Conservation (phyloP, 768 basidiomycete species). For the Leccinum subgranulosum region DNA sequence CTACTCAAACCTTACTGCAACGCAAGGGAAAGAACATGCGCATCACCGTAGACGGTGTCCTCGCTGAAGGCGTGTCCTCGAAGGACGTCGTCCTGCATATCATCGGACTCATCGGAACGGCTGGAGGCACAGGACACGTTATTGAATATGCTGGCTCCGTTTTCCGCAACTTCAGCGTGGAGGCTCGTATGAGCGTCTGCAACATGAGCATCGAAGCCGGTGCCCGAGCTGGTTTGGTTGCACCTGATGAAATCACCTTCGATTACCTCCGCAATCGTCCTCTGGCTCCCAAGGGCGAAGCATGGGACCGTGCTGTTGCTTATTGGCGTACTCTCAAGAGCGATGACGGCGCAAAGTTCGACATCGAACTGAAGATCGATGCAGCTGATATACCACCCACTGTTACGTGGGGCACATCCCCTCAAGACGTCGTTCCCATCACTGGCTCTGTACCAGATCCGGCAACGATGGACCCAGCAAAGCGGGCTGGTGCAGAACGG, state of each 20-base stretch:
- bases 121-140: slow-evolving; percentile 87
- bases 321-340: slow-evolving; percentile 82
- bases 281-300: slow-evolving; percentile 76
- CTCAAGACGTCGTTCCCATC: slow-evolving; percentile 84
- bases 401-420: slow-evolving; percentile 91
- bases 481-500: slow-evolving; percentile 67
- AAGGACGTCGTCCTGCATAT: slow-evolving; percentile 91
- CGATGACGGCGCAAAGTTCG: slow-evolving; percentile 83
- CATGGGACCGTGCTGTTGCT: slow-evolving; percentile 81
- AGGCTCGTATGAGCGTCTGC: slow-evolving; percentile 87
- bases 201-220: slow-evolving; percentile 97
- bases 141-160: slow-evolving; percentile 92
- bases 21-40: slow-evolving; percentile 91
- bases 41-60: slow-evolving; percentile 79
- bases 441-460: slow-evolving; percentile 81
- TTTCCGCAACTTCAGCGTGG: slow-evolving; percentile 83
- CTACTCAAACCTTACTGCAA: slow-evolving; percentile 86
- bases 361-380: slow-evolving; percentile 73
- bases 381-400: slow-evolving; percentile 88
- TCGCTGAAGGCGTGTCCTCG: slow-evolving; percentile 78
- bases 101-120: slow-evolving; percentile 90
- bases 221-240: slow-evolving; percentile 90
- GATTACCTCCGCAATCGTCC: slow-evolving; percentile 79
- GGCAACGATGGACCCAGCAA: slow-evolving; percentile 58
- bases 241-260: slow-evolving; percentile 86